Evolutionary conservation across 108 stramenopile genomes (phyloP), one percentile per base, ranked within the genome.

Genomic region (Conticribra guillardii): DNA sequence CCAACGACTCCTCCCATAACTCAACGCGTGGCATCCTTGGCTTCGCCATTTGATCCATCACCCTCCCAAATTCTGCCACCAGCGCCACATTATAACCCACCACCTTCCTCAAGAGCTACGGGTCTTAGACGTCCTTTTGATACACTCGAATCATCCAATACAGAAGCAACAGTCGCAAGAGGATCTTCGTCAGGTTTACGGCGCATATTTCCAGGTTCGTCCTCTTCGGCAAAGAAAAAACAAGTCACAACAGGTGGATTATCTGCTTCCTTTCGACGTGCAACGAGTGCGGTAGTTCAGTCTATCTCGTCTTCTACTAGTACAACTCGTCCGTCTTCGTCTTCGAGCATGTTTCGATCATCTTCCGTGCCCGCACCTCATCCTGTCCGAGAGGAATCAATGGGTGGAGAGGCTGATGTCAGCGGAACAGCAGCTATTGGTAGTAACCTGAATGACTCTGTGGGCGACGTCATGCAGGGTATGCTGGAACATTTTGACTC

Each of bases 231-330:
- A 22, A 51, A 22, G 5, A 51, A 21, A n/a, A 51, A 4, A n/a
- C 50, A 51, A 45, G 60, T 41, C 44, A 3, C 19, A 30, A 19
- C 2, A 21, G 56, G 56, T 23, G 56, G 41, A 60, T 28, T 34
- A 26, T 34, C 34, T 0, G 56, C 56, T 19, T 57, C 56, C n/a
- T 46, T 63, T 49, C 23, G 62, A 30, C 62, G 62, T 30, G 62
- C 56, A 22, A 54, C 53, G 19, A 26, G 23, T 2, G 26, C 45
- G 59, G 41, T 60, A n/a, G n/a, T n/a, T n/a, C n/a, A n/a, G n/a
- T n/a, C n/a, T n/a, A n/a, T n/a, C n/a, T n/a, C n/a, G n/a, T n/a
- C n/a, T n/a, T n/a, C n/a, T n/a, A n/a, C n/a, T n/a, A n/a, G n/a
- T n/a, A n/a, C n/a, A n/a, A n/a, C n/a, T 23, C 59, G 34, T 45